Base-by-base conservation (phyloP, 768 basidiomycete species). In the Naganishia randhawae region DNA sequence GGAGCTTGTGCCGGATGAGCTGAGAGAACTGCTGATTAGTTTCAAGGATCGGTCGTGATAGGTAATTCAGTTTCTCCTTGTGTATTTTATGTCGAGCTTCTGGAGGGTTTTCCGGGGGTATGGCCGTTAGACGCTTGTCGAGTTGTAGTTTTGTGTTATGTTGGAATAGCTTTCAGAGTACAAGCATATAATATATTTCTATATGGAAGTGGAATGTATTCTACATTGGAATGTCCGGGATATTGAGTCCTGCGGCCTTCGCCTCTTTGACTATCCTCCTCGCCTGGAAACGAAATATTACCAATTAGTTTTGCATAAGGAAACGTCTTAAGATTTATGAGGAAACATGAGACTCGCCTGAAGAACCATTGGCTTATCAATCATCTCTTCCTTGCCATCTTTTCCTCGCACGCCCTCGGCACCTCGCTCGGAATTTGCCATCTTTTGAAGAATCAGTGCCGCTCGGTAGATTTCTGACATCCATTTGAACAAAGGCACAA, bases 281-380 rank as follows among this genome's bases (percentile, higher is more conserved):
- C 11, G 57, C 57, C 57, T 61, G 33, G 9, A 29, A 25, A 25
- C 10, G 10, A 13, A 33, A 33, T 2, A 41, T 11, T n/a, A 5
- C n/a, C n/a, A 27, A 39, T 25, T 10, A 19, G 22, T 25, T 13
- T 9, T 25, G 22, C 57, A n/a, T n/a, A n/a, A n/a, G n/a, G n/a
- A n/a, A n/a, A n/a, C n/a, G n/a, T n/a, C n/a, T n/a, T n/a, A 22
- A 2, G 37, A 39, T 7, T 13, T 3, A 33, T 39, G n/a, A 13
- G 19, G 14, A 1, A 14, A 25, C 31, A 14, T 16, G 13, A 31
- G 9, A 66, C 80, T 67, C 67, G 85, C 88, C 84, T 90, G 90
- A 77, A 90, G 89, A 50, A 94, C 82, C 88, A 95, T 91, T 0
- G 92, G 92, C 9, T 89, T 89, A 77, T 95, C 92, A 39, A 94